phyloP scores from a whole-genome alignment of 202 grass and related monocot genomes.

The Carex arenaria region DNA sequence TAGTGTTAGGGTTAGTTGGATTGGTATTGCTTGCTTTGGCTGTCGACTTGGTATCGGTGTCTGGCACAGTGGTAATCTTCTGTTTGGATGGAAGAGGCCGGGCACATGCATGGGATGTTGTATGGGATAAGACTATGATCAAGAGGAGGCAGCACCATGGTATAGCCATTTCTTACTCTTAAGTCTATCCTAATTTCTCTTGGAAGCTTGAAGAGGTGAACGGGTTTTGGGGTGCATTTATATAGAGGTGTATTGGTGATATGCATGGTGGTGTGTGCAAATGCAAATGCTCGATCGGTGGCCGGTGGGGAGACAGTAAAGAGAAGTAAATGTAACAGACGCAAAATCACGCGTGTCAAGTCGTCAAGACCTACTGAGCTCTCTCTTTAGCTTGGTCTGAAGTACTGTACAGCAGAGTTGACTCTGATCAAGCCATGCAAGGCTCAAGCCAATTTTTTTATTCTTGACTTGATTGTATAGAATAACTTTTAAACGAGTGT shows the following conservation, averaged over 20 bases:
- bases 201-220: not conserved
- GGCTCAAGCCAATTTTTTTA: no score
- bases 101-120: conserved; percentile 8
- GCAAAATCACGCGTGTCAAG: conserved; percentile 13
- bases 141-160: conserved; percentile 18
- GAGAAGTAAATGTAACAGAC: conserved; percentile 16
- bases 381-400: not conserved
- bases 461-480: no score
- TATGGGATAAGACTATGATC: not conserved
- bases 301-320: not conserved
- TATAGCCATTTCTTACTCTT: not conserved
- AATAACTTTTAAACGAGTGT: no score
- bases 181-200: not conserved
- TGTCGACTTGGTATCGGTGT: not conserved
- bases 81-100: conserved; percentile 3
- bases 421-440: not conserved
- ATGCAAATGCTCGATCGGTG: not conserved
- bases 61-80: not conserved
- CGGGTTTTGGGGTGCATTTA: not conserved
- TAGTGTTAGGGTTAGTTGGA: not conserved
- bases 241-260: not conserved
- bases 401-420: not conserved
- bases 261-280: not conserved
- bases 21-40: not conserved
- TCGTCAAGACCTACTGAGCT: not conserved